Evolutionary conservation across 345 rosid genomes (phyloP).

Genomic region (Trapa incisa): DNA sequence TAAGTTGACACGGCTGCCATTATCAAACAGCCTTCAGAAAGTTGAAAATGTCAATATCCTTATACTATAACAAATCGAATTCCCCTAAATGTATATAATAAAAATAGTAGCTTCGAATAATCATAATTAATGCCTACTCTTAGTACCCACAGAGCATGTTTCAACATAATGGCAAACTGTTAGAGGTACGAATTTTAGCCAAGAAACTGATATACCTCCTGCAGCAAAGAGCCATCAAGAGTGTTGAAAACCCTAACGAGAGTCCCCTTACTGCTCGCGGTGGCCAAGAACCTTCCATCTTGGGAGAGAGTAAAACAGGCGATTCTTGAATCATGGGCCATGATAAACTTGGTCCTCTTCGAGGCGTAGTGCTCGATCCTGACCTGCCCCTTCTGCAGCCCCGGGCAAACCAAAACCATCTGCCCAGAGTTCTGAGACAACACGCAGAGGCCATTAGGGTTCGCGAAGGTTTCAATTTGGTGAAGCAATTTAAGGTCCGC

Average conservation of each 20-base stretch:
- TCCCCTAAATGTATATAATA: not conserved
- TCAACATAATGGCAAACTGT: not conserved
- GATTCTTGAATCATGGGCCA: constrained; percentile 35
- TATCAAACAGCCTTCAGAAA: not conserved
- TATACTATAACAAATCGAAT: not conserved
- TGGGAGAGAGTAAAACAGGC: constrained; percentile 24
- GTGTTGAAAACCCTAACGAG: constrained; percentile 38
- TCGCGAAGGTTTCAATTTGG: constrained; percentile 29
- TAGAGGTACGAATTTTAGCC: not conserved
- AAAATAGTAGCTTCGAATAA: too few relatives aligned
- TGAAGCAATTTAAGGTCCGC: constrained; percentile 22
- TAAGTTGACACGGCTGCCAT: not conserved
- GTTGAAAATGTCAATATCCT: not conserved
- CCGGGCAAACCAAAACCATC: constrained; percentile 33
- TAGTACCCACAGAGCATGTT: too few relatives aligned
- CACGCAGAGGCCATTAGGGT: constrained; percentile 36
- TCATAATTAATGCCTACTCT: too few relatives aligned
- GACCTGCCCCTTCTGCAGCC: constrained; percentile 34
- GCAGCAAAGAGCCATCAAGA: constrained; percentile 25
- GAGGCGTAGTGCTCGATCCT: constrained; percentile 33
- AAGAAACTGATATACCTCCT: constrained; percentile 27
- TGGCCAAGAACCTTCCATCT: constrained; percentile 34
- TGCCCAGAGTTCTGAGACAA: constrained; percentile 22
- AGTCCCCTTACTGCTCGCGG: constrained; percentile 42
- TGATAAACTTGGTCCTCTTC: constrained; percentile 23